A percentile compares a stretch with the other conserved stretches of the same genome.
Conservation (phyloP, 495 filamentous ascomycete species). For the Cladorrhinum samala region DNA sequence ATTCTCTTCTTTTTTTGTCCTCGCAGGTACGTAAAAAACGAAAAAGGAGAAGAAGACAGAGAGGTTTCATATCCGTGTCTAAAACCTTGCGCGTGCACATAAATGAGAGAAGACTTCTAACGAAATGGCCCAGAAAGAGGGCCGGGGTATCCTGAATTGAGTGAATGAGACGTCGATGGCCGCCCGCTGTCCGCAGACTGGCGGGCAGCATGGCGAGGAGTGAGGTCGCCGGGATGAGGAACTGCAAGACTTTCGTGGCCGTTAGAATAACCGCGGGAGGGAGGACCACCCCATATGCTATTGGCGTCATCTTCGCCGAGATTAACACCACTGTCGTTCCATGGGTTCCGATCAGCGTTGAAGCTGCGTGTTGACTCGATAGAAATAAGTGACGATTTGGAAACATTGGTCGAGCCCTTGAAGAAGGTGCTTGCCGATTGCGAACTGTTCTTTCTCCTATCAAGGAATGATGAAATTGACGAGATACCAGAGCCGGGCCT, state of each 20-base stretch:
- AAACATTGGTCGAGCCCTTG: slow-evolving; percentile 90
- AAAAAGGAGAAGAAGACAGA: slow-evolving; percentile 10
- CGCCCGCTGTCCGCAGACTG: slow-evolving; percentile 85
- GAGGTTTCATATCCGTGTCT: slow-evolving; percentile 25
- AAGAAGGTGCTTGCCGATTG: slow-evolving; percentile 74
- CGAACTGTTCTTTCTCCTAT: slow-evolving; percentile 86
- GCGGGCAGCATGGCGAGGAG: slow-evolving; percentile 72
- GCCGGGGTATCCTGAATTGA: slow-evolving; percentile 85
- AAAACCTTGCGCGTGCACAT: slow-evolving; percentile 33
- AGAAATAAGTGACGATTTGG: slow-evolving; percentile 86
- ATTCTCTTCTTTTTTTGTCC: slow-evolving; percentile 33
- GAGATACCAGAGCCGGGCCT: slow-evolving; percentile 84
- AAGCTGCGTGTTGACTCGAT: slow-evolving; percentile 86
- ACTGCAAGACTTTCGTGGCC: slow-evolving; percentile 61
- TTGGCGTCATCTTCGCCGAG: slow-evolving; percentile 71
- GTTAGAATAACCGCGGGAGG: slow-evolving; percentile 49
- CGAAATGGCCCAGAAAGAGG: slow-evolving; percentile 73
- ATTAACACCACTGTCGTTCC: slow-evolving; percentile 94
- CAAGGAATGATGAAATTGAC: slow-evolving; percentile 85
- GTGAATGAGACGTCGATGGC: slow-evolving; percentile 89
- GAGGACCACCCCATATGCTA: slow-evolving; percentile 54
- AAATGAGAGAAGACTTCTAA: slow-evolving; percentile 48
- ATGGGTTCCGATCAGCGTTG: slow-evolving; percentile 85
- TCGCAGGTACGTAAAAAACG: slow-evolving; percentile 19
- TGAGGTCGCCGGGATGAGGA: slow-evolving; percentile 67